A percentile compares a stretch with the other conserved stretches of the same genome.
Evolutionary conservation across 257 asterid species (phyloP).

Genomic region (Anisodus tanguticus): DNA sequence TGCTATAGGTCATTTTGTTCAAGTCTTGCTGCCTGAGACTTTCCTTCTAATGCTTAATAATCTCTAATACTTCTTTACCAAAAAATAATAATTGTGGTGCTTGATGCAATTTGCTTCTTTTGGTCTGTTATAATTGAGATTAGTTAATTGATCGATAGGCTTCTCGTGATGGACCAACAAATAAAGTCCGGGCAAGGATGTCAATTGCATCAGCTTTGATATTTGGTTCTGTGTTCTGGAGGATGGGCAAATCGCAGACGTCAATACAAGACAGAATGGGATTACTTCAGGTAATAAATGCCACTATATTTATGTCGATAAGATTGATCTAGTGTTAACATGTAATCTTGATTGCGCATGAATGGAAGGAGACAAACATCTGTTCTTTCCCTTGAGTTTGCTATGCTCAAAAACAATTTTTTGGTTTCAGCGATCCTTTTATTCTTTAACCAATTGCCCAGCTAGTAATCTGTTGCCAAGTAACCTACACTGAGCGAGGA

Average conservation of each 20-base stretch:
- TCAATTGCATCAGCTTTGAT: constrained; percentile 92
- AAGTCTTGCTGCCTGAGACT: neutral
- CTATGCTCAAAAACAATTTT: neutral
- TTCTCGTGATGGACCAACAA: constrained; percentile 98
- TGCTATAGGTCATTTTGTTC: neutral
- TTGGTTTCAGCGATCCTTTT: neutral
- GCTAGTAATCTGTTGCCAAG: neutral
- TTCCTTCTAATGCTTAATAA: neutral
- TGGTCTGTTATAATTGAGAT: constrained; percentile 32
- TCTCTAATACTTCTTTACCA: neutral
- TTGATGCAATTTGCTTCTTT: constrained; percentile 28
- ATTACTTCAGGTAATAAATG: constrained; percentile 77
- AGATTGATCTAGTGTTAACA: neutral
- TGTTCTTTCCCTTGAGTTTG: neutral
- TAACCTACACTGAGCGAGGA: neutral
- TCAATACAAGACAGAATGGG: constrained; percentile 98
- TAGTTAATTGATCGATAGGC: constrained; percentile 54
- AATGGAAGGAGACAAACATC: neutral
- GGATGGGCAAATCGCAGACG: constrained; percentile 93
- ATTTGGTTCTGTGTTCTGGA: constrained; percentile 99
- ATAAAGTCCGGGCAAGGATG: constrained; percentile 95
- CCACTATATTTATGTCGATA: neutral
- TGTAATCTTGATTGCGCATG: neutral
- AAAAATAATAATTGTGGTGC: neutral
- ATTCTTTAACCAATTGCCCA: neutral